Percentiles rank a stretch among this genome's conserved stretches.
phyloP scores from a whole-genome alignment of 768 basidiomycete species.

The Trametopsis cervina region DNA sequence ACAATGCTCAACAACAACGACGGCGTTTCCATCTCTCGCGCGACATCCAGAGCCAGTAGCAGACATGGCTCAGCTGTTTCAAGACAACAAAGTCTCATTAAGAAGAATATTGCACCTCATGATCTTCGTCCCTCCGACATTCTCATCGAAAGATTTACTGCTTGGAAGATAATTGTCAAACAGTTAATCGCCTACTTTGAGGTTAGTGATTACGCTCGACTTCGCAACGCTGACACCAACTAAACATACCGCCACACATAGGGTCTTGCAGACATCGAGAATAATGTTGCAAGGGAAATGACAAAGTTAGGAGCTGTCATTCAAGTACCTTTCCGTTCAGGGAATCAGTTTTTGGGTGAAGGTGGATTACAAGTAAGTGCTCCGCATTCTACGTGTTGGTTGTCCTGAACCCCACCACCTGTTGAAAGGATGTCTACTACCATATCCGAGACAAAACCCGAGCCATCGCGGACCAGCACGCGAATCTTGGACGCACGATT shows the following conservation, averaged over 20 bases:
- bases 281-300: constrained; percentile 88
- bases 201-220: constrained; percentile 28
- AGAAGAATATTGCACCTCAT: constrained; percentile 86
- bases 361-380: constrained; percentile 75
- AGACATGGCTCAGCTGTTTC: constrained; percentile 68
- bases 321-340: constrained; percentile 92
- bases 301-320: constrained; percentile 92
- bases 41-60: constrained; percentile 56
- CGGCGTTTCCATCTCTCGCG: constrained; percentile 50
- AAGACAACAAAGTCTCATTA: constrained; percentile 81
- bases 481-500: constrained; percentile 92
- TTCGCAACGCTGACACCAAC: neutral
- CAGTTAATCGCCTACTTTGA: constrained; percentile 92
- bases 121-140: constrained; percentile 92
- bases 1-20: constrained; percentile 31
- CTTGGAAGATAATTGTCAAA: constrained; percentile 96
- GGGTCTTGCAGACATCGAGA: constrained; percentile 84
- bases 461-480: constrained; percentile 90
- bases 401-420: neutral
- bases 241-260: no score
- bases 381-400: neutral
- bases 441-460: constrained; percentile 90
- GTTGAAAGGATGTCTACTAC: constrained; percentile 79
- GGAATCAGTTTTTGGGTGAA: constrained; percentile 98
- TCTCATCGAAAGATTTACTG: constrained; percentile 89